A percentile compares a stretch with the other conserved stretches of the same genome.
phyloP scores from a whole-genome alignment of 495 filamentous ascomycete species.

The Hypoxylon fuscum region DNA sequence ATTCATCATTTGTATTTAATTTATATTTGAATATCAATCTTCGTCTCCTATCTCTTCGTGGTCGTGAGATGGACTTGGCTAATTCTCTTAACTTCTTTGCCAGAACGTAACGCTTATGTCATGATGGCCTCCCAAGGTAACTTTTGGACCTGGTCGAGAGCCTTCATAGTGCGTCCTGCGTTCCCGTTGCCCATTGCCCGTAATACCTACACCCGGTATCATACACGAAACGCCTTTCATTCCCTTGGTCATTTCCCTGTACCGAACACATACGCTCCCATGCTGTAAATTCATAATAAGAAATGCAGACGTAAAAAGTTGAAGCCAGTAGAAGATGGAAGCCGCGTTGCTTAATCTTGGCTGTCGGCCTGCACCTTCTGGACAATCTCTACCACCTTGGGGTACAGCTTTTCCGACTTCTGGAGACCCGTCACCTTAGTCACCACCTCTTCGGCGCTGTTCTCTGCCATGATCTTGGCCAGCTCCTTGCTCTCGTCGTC shows the following conservation, averaged over 20 bases:
- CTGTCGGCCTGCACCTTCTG: constrained; percentile 76
- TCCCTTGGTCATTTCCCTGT: constrained; percentile 28
- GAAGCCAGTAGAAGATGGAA: constrained; percentile 3
- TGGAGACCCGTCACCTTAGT: constrained; percentile 78
- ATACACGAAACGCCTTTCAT: constrained; percentile 37
- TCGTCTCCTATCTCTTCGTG: neutral
- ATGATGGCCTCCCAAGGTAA: constrained; percentile 9
- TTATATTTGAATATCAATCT: constrained; percentile 18
- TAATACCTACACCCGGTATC: constrained; percentile 27
- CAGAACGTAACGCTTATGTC: constrained; percentile 29
- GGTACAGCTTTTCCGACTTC: constrained; percentile 74
- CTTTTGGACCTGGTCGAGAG: constrained; percentile 12
- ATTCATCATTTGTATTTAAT: no score
- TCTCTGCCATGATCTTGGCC: constrained; percentile 80
- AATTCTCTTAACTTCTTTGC: neutral
- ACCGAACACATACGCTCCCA: constrained; percentile 35
- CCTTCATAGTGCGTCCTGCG: constrained; percentile 27
- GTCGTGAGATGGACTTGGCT: constrained; percentile 3
- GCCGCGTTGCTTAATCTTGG: constrained; percentile 38
- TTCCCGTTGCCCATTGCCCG: constrained; percentile 18
- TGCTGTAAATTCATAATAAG: constrained; percentile 38
- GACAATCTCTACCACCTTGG: constrained; percentile 74
- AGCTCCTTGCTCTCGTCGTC: constrained; percentile 87
- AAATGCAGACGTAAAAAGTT: constrained; percentile 32
- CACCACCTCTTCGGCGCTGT: constrained; percentile 72